Percentiles rank a stretch among this genome's conserved stretches.
Conservation (phyloP, 768 basidiomycete species). For the Leccinum subgranulosum region DNA sequence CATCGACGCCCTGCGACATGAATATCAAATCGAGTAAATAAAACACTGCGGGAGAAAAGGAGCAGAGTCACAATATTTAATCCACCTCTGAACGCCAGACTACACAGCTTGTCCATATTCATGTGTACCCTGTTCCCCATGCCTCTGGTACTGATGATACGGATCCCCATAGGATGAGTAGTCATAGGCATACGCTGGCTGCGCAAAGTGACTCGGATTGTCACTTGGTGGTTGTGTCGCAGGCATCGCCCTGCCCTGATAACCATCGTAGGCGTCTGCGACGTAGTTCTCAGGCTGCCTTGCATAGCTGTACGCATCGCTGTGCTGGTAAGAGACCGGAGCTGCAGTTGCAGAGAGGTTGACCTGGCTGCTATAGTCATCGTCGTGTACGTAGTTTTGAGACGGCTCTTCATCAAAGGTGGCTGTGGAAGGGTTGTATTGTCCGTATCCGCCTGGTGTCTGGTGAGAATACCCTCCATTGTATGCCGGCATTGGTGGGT, state of each 20-base stretch:
- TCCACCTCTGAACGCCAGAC: conserved; percentile 12
- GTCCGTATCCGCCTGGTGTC: conserved; percentile 45
- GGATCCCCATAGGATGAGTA: conserved; percentile 27
- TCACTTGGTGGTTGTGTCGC: conserved; percentile 32
- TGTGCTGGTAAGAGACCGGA: conserved; percentile 48
- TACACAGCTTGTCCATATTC: conserved; percentile 35
- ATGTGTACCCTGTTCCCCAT: conserved; percentile 25
- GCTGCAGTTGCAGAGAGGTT: conserved; percentile 60
- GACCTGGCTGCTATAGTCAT: conserved; percentile 64
- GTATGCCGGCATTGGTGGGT: conserved; percentile 76
- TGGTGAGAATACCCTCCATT: conserved; percentile 62
- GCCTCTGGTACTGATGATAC: conserved; percentile 29
- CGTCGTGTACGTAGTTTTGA: conserved; percentile 52
- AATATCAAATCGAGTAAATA: conserved; percentile 25
- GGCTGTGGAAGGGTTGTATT: conserved; percentile 57
- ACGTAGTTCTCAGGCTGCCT: conserved; percentile 27
- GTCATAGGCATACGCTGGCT: conserved; percentile 26
- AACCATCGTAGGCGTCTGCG: conserved; percentile 53
- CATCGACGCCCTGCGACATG: neutral
- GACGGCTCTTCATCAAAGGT: conserved; percentile 54
- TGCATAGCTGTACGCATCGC: conserved; percentile 16
- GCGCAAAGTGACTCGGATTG: conserved; percentile 29
- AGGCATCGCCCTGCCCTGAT: conserved; percentile 47
- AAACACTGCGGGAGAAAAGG: conserved; percentile 20
- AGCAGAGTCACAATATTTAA: conserved; percentile 12